Base-by-base conservation (phyloP, 305 asterid species). In the Solanum aculeatissimum region DNA sequence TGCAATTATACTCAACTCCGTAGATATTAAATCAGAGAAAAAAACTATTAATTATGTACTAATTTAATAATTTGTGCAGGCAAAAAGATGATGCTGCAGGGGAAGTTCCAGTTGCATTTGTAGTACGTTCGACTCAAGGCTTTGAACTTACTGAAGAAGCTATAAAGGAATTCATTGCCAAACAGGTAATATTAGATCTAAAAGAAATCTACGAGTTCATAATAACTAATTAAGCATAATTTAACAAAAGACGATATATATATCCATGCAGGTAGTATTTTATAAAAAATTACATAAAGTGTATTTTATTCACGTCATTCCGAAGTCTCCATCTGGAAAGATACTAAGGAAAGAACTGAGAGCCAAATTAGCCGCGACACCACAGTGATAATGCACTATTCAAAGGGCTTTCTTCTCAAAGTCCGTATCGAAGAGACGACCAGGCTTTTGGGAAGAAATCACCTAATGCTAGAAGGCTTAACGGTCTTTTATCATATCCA, bases 51-150 rank as follows among this genome's bases (percentile, higher is more conserved):
- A 10, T n/a, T n/a, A 10, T 18, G 65, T 35, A 12, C 57, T 80
- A 18, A 63, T 62, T 80, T 19, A 45, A 74, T 68, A 68, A 35
- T 35, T 68, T 68, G 9, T 80, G 80, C 92, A 95, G 98, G 84
- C 97, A 92, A 92, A 92, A 88, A 38, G 96, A 94, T 57, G 96
- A 87, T 72, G 94, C 83, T 49, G 98, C 98, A 3, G 98, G 98
- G 38, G 98, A 95, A 90, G 97, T 95, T 21, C 98, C 98, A 0
- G 98, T 95, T 79, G 98, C 98, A 8, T 95, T 95, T 87, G 97
- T 95, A 62, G 98, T 94, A 51, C 91, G 72, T 3, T 85, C 94
- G 1, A 55, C 92, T 1, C 88, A 58, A 83, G 94, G 91, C 4
- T 83, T 83, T 23, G 94, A 94, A 60, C 92, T 94, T 60, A 91